Evolutionary conservation across 2,329 filamentous ascomycete species (phyloP).

Genomic region (Chrysoporthe cubensis): DNA sequence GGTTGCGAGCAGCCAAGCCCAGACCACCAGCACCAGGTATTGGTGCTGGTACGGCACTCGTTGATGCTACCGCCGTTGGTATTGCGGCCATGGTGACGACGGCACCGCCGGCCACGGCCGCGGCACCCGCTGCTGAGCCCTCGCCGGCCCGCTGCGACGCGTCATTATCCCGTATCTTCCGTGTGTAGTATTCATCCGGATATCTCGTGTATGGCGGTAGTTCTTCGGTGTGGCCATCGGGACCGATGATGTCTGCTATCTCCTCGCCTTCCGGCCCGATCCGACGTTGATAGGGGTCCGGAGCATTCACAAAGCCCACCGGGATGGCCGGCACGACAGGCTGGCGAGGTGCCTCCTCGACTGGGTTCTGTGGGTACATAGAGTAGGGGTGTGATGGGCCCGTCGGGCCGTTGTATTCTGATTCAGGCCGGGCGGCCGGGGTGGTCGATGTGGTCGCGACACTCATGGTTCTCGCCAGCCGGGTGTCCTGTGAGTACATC

Average conservation of each 20-base stretch:
- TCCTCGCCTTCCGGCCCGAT: slow-evolving; percentile 84
- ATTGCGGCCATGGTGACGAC: slow-evolving; percentile 27
- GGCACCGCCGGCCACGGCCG: slow-evolving; percentile 8
- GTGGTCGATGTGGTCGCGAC: slow-evolving; percentile 55
- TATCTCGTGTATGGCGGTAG: slow-evolving; percentile 90
- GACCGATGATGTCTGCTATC: slow-evolving; percentile 82
- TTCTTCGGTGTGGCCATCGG: slow-evolving; percentile 87
- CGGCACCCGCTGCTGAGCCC: slow-evolving; percentile 13
- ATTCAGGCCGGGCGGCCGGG: slow-evolving; percentile 37
- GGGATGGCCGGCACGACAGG: slow-evolving; percentile 52
- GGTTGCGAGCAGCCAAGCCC: slow-evolving; percentile 63
- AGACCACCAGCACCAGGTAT: slow-evolving; percentile 65
- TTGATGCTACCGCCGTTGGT: slow-evolving; percentile 8
- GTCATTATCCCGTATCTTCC: slow-evolving; percentile 50
- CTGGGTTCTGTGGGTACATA: slow-evolving; percentile 82
- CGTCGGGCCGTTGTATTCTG: slow-evolving; percentile 61
- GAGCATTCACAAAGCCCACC: slow-evolving; percentile 74
- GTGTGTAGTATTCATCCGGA: slow-evolving; percentile 71
- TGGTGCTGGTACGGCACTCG: slow-evolving; percentile 27
- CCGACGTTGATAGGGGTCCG: slow-evolving; percentile 70
- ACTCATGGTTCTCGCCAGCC: slow-evolving; percentile 74
- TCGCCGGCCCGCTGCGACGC: slow-evolving; percentile 26
- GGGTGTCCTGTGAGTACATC: slow-evolving; percentile 80
- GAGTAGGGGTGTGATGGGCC: slow-evolving; percentile 83
- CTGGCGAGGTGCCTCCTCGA: slow-evolving; percentile 53